Conservation (phyloP, 2,329 filamentous ascomycete genomes). For the Onygenales sp. region DNA sequence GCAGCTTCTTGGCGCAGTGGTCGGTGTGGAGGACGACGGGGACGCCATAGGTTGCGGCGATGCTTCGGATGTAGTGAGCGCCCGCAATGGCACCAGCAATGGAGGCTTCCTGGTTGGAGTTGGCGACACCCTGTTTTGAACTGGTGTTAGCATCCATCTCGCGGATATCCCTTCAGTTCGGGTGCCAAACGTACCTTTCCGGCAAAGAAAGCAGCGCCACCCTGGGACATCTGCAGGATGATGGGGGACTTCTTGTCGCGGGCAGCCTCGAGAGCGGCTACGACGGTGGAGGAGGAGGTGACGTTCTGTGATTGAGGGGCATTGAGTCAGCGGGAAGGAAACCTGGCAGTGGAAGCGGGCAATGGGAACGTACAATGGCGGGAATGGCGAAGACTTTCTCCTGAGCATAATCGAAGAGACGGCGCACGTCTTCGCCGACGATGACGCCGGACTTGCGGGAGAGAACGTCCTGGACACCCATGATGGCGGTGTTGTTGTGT, state of each 20-base stretch:
- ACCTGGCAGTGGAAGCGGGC: not conserved
- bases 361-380: constrained; percentile 51
- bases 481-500: constrained; percentile 17
- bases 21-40: constrained; percentile 94
- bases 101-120: constrained; percentile 75
- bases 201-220: constrained; percentile 86
- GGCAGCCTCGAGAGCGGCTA: constrained; percentile 87
- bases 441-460: constrained; percentile 58
- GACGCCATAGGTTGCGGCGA: constrained; percentile 79
- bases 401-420: constrained; percentile 82
- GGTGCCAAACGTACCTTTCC: constrained; percentile 54
- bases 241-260: constrained; percentile 84
- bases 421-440: constrained; percentile 56
- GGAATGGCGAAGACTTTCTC: constrained; percentile 83
- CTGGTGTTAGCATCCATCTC: not conserved
- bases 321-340: constrained; percentile 8
- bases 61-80: constrained; percentile 83
- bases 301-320: constrained; percentile 53
- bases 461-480: constrained; percentile 46
- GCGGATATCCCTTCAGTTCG: not conserved
- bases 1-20: constrained; percentile 98
- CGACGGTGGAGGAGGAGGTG: constrained; percentile 80
- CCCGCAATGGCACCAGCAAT: constrained; percentile 80
- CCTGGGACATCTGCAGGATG: constrained; percentile 88
- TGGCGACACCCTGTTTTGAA: constrained; percentile 56